Percentiles rank a stretch among this genome's conserved stretches.
Conservation (phyloP, 306 rosid genomes). For the Hylodesmum podocarpum region DNA sequence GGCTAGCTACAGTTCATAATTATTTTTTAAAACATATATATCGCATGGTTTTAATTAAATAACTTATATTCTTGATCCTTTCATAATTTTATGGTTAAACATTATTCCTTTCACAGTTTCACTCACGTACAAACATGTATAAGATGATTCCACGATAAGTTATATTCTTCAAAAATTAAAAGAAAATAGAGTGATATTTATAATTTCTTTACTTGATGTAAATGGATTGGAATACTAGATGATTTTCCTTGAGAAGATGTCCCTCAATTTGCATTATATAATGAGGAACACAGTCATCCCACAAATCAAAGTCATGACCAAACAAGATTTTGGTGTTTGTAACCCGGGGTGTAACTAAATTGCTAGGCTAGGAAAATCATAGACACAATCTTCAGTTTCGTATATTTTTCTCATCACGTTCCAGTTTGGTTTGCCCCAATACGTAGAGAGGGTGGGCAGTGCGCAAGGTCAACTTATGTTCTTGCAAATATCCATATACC, state of each 20-base stretch:
- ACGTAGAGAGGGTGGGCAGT: neutral
- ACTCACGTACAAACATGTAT: neutral
- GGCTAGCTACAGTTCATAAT: neutral
- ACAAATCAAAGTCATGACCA: slow-evolving; percentile 27
- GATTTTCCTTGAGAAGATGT: neutral
- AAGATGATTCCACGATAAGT: neutral
- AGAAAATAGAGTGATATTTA: no score
- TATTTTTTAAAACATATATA: neutral
- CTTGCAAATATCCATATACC: slow-evolving; percentile 23
- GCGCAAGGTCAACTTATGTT: slow-evolving; percentile 35
- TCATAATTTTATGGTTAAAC: neutral
- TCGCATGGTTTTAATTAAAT: neutral
- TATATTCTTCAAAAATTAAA: neutral
- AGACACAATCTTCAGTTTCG: slow-evolving; percentile 20
- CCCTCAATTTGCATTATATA: neutral
- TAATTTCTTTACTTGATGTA: neutral
- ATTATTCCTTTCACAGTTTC: neutral
- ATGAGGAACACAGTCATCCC: slow-evolving; percentile 25
- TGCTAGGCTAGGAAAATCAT: slow-evolving; percentile 29
- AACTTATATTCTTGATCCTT: neutral
- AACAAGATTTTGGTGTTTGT: slow-evolving; percentile 18
- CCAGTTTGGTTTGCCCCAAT: slow-evolving; percentile 4
- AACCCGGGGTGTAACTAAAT: neutral
- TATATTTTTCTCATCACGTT: neutral
- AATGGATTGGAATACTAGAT: neutral